Base-by-base conservation (phyloP, 2,329 filamentous ascomycete species). In the Microsporum canis region DNA sequence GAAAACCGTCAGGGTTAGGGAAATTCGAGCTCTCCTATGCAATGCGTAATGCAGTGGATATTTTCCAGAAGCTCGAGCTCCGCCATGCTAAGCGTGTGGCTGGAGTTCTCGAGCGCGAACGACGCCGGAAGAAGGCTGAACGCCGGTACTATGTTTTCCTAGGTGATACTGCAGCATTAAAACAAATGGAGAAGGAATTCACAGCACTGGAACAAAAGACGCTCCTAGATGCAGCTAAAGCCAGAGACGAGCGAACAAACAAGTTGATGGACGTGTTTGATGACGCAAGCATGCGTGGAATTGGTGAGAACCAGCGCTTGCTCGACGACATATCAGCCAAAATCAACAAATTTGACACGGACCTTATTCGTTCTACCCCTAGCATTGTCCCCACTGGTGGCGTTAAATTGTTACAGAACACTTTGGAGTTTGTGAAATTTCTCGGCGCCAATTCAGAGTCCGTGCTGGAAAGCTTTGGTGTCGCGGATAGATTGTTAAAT, bases 71-170 rank as follows among this genome's bases (percentile, higher is more conserved):
- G 61, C 73, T 82, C 12, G 79, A 83, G 65, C 68, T 72, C 29
- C 75, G 78, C 1, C 77, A 82, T 64, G 77, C 77, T 14, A 78
- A 78, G 62, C 73, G 80, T 10, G 75, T 78, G 2, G 73, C 78
- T 34, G 76, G 79, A 39, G 75, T 80, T 4, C 68, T 81, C 17
- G 80, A 83, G 64, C 77, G 80, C 45, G 81, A 83, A 66, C 76
- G 76, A 53, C 74, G 80, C 14, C 78, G 81, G 58, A 83, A 82
- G 70, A 79, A 77, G 65, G 79, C 80, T 0, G 79, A 83, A 64
- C 73, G 79, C 57, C 76, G 77, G 61, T 80, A 77, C 27, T 75
- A 78, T 36, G 79, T 81, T 29, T 77, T 79, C 58, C 74, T 77
- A 53, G 80, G 80, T 27, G 78, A 83, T 65, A 78, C 79, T 23